Evolutionary conservation across 768 basidiomycete species (phyloP).

Genomic region (Naematelia encephala): DNA sequence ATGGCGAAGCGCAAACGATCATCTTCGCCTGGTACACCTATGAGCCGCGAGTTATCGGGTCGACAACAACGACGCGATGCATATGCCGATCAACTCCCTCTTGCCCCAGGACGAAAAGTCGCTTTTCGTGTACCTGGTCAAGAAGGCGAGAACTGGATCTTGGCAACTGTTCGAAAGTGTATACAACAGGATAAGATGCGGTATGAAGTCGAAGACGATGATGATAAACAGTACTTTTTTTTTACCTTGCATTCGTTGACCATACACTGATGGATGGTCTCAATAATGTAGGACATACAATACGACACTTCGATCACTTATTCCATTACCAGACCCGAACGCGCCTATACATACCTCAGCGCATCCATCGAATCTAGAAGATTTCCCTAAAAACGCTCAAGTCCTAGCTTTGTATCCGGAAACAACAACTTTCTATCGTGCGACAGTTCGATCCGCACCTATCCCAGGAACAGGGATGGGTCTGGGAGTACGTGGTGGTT

Average conservation of each 20-base stretch:
- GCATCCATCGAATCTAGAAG: constrained; percentile 48
- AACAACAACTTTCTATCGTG: constrained; percentile 54
- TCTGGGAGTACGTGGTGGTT: constrained; percentile 15
- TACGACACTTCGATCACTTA: constrained; percentile 52
- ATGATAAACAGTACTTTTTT: constrained; percentile 24
- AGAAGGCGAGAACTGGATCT: constrained; percentile 50
- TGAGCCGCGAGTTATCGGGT: constrained; percentile 25
- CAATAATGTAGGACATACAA: constrained; percentile 39
- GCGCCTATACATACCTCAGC: constrained; percentile 36
- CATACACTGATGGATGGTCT: not conserved
- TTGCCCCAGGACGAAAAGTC: constrained; percentile 50
- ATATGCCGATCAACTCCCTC: constrained; percentile 49
- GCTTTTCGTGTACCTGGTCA: constrained; percentile 46
- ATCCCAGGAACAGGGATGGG: constrained; percentile 29
- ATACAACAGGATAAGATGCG: constrained; percentile 50
- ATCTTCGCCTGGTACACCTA: constrained; percentile 10
- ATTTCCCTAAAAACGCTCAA: constrained; percentile 39
- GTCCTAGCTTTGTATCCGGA: constrained; percentile 54
- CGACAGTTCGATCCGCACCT: constrained; percentile 43
- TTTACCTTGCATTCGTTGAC: not conserved
- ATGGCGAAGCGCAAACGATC: not conserved
- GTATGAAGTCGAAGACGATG: constrained; percentile 53
- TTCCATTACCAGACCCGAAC: constrained; percentile 52
- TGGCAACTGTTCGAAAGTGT: constrained; percentile 49
- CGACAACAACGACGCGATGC: constrained; percentile 38